Percentiles rank a stretch among this genome's conserved stretches.
Evolutionary conservation across 345 rosid genomes (phyloP).

Genomic region (Sapria himalayana): DNA sequence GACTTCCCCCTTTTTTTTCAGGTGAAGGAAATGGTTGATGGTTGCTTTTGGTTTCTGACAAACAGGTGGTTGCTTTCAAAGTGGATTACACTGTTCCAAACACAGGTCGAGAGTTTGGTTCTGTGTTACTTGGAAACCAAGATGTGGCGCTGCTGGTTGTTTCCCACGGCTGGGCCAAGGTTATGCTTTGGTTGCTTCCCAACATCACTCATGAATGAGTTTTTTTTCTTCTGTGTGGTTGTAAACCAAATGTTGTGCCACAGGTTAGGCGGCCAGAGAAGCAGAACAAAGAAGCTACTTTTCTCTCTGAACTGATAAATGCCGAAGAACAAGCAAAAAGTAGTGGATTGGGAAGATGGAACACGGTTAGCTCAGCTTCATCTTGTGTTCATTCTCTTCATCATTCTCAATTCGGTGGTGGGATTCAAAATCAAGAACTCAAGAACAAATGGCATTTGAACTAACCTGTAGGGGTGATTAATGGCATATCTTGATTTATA

Average conservation of each 20-base stretch:
- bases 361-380: conserved; percentile 39
- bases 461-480: too few species aligned
- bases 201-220: conserved; percentile 4
- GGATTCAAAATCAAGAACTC: too few species aligned
- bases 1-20: too few species aligned
- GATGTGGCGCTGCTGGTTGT: conserved; percentile 63
- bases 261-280: conserved; percentile 77
- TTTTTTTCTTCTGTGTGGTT: not conserved
- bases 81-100: conserved; percentile 61
- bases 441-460: too few species aligned
- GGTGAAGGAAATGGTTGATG: too few species aligned
- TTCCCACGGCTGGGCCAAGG: conserved; percentile 88
- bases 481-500: too few species aligned
- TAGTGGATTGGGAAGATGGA: conserved; percentile 74
- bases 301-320: conserved; percentile 34
- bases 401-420: not conserved
- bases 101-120: conserved; percentile 77
- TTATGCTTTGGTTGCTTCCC: conserved; percentile 9
- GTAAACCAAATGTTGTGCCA: conserved; percentile 7
- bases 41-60: too few species aligned
- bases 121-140: conserved; percentile 63
- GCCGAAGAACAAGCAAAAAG: conserved; percentile 67
- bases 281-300: conserved; percentile 81
- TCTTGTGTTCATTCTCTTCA: not conserved
- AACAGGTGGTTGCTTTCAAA: conserved; percentile 74